These are phyloP conservation scores for Metschnikowia hibisci DNA, from an alignment of 805 yeast genomes.

Conservation along the genomic window DNA sequence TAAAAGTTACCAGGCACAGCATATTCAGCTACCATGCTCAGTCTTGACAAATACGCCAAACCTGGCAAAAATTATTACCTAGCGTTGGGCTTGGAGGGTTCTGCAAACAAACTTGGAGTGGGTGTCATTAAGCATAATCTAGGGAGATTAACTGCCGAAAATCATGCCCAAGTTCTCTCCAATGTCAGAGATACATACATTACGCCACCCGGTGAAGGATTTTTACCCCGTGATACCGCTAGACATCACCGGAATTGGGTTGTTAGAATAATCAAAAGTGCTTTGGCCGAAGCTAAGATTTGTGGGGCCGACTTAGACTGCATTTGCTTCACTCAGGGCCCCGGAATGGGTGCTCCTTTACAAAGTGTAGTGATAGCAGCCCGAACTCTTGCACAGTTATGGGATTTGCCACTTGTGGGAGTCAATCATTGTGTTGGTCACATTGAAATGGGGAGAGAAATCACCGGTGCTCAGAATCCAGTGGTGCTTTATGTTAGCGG, in stretches of 20 bases:
- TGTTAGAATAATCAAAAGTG: conserved; percentile 64
- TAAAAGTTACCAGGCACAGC: too few relatives aligned
- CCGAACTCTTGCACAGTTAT: conserved; percentile 71
- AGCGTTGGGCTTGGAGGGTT: conserved; percentile 93
- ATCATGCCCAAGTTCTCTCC: conserved; percentile 73
- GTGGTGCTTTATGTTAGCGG: conserved; percentile 97
- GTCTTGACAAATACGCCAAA: conserved; percentile 43
- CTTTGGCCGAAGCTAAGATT: conserved; percentile 61
- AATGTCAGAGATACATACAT: conserved; percentile 92
- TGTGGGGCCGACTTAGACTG: conserved; percentile 56
- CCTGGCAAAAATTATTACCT: conserved; percentile 50
- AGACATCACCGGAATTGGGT: conserved; percentile 96
- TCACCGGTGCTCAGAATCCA: conserved; percentile 96
- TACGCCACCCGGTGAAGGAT: conserved; percentile 98
- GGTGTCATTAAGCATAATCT: conserved; percentile 78
- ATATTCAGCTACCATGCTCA: conserved; percentile 19
- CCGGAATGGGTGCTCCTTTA: conserved; percentile 99
- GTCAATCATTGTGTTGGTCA: conserved; percentile 98
- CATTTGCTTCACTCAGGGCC: conserved; percentile 95
- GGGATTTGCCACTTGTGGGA: conserved; percentile 84
- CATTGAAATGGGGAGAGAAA: conserved; percentile 98
- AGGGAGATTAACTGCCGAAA: conserved; percentile 53
- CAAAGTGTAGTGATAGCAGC: conserved; percentile 93
- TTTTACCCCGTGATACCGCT: conserved; percentile 93
- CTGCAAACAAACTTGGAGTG: conserved; percentile 94